Evolutionary conservation across 2,329 filamentous ascomycete species (phyloP), one percentile per base, ranked within the genome.

Genomic region (Phoma sp.): DNA sequence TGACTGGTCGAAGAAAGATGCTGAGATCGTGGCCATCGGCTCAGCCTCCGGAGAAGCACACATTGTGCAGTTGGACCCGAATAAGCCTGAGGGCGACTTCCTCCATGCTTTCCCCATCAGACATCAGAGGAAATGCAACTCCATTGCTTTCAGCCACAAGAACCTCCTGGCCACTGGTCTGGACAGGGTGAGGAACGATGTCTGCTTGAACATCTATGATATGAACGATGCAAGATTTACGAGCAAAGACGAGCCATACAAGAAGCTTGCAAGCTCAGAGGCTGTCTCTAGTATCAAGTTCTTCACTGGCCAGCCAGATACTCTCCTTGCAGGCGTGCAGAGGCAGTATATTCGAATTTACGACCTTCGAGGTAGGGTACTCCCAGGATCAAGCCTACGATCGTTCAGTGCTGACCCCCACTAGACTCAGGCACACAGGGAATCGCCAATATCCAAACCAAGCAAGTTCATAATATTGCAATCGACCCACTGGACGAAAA

Each of bases 201-300:
- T 89, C 59, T 92, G 89, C 64, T 81, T 96, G 42, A 91, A 93
- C 65, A 87, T 95, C 25, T 95, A 90, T 84, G 90, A 96, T 72
- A 82, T 92, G 48, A 88, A 84, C 62, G 84, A 69, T 51, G 61
- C 67, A 77, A 64, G 79, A 86, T 40, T 82, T 80, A 17, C 79
- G 74, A 36, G 76, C 82, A 72, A 80, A 80, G 71, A 77, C 32
- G 79, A 81, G 72, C 83, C 72, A 63, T 80, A 68, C 74, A 84
- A 69, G 74, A 83, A 68, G 82, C 86, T 74, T 78, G 89, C 57
- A 73, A 84, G 68, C 75, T 86, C 71, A 45, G 88, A 92, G 34
- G 87, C 89, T n/a, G 87, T 95, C 20, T 91, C 89, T 1, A 93
- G 90, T 67, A 86, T 93, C 64, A 87, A 90, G 66, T 96, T 93